Evolutionary conservation across 306 rosid species (phyloP).

Genomic region (Arachis hypogaea): DNA sequence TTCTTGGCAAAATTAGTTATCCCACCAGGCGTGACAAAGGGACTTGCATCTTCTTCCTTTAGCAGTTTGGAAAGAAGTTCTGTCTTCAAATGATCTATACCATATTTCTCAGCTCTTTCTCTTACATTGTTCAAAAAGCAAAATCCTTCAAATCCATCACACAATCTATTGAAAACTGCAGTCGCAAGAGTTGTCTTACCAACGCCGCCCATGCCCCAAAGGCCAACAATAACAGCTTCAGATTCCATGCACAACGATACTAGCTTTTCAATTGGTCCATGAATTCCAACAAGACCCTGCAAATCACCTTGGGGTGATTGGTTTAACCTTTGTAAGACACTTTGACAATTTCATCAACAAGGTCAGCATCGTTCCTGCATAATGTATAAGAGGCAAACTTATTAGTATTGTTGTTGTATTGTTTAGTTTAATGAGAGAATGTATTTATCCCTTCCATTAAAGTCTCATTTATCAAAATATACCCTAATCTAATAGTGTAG

Average conservation of each 20-base stretch:
- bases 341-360: background rate
- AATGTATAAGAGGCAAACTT: background rate
- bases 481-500: no score
- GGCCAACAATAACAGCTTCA: background rate
- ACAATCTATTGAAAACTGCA: background rate
- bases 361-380: background rate
- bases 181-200: background rate
- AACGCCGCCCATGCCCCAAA: background rate
- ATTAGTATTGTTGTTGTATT: no score
- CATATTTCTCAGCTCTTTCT: background rate
- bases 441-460: no score
- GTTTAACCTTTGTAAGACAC: background rate
- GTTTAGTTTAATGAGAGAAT: no score
- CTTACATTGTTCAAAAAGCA: background rate
- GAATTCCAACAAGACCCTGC: background rate
- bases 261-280: background rate
- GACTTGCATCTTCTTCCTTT: no score
- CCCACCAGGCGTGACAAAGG: no score
- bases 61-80: no score
- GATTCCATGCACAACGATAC: background rate
- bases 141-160: background rate
- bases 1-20: no score
- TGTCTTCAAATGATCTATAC: no score
- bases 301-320: background rate
- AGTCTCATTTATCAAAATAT: no score